Conservation (phyloP, 2,329 filamentous ascomycete genomes). For the Fusarium sp. region DNA sequence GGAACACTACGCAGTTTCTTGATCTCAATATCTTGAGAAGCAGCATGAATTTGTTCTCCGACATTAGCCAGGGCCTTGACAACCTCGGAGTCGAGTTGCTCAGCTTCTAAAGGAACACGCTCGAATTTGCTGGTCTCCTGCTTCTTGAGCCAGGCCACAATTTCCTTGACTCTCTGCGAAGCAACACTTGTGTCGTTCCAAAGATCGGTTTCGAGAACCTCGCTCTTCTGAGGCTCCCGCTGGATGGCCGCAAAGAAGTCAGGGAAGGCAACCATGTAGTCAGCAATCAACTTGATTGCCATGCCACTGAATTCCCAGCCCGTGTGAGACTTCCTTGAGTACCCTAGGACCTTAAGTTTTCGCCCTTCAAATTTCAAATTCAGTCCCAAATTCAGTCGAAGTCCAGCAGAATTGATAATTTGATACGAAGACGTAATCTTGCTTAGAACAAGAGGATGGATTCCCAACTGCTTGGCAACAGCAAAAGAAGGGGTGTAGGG, state of each 20-base stretch:
- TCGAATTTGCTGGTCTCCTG: conserved; percentile 93
- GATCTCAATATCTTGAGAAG: conserved; percentile 62
- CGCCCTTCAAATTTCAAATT: conserved; percentile 97
- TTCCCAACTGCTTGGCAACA: conserved; percentile 81
- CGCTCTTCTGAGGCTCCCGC: conserved; percentile 83
- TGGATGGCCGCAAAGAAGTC: conserved; percentile 94
- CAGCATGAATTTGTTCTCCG: conserved; percentile 70
- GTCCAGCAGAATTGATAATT: conserved; percentile 78
- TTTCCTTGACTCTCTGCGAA: conserved; percentile 87
- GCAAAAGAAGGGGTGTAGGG: conserved; percentile 87
- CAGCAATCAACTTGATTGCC: conserved; percentile 80
- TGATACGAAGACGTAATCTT: conserved; percentile 97
- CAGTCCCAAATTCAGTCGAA: conserved; percentile 88
- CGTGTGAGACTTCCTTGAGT: conserved; percentile 83
- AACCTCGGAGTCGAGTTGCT: conserved; percentile 92
- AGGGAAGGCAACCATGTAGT: conserved; percentile 94
- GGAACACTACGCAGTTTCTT: conserved; percentile 84
- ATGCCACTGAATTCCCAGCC: conserved; percentile 97
- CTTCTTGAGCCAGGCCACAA: conserved; percentile 90
- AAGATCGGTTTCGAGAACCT: conserved; percentile 85
- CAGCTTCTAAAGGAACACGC: conserved; percentile 92
- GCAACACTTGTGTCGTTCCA: conserved; percentile 79
- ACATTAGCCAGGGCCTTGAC: conserved; percentile 82
- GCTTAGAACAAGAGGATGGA: conserved; percentile 89
- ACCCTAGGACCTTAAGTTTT: conserved; percentile 95